Base-by-base conservation (phyloP, 768 basidiomycete species). In the Sistotremastrum suecicum region DNA sequence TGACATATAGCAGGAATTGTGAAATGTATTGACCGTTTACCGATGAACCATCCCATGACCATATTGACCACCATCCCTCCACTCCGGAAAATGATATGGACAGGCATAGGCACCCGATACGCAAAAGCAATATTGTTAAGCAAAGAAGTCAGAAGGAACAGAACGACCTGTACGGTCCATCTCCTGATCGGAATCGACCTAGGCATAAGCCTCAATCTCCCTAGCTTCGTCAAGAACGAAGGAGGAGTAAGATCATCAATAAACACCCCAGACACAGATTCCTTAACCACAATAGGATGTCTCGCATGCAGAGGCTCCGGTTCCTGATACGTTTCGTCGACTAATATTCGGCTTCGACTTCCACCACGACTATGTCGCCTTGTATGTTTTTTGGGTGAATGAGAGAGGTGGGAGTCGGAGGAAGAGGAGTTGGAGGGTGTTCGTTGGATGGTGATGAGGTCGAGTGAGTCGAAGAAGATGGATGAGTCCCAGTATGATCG, bases 51-150 rank as follows among this genome's bases (percentile, higher is more conserved):
- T 1, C 88, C 89, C 42, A 91, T 69, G 9, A 83, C 31, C 77
- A 97, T 81, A 54, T 80, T 89, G 31, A 91, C 68, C 33, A 88
- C 74, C 45, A 94, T 66, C 0, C 90, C 91, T 0, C 85, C 90
- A 53, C 85, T 88, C 37, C 91, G 73, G 57, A 94, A 94, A 49
- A 97, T 83, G 59, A 97, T 94, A 62, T 97, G 91, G 1, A 97
- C 81, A 0, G 85, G 65, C 77, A 95, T 89, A 20, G 92, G 90
- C 48, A 95, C 81, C 37, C 71, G 62, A 58, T 82, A 90, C 5
- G 72, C 83, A 56, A 97, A 94, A 1, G 88, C 90, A n/a, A 74
- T 76, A 64, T 92, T 95, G 60, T 95, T 97, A 52, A 97, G 66
- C 49, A 84, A 58, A 5, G 86, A 90, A 43, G 89, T 69, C 3